Evolutionary conservation across 257 asterid genomes (phyloP).

Genomic region (Jacaranda copaia): DNA sequence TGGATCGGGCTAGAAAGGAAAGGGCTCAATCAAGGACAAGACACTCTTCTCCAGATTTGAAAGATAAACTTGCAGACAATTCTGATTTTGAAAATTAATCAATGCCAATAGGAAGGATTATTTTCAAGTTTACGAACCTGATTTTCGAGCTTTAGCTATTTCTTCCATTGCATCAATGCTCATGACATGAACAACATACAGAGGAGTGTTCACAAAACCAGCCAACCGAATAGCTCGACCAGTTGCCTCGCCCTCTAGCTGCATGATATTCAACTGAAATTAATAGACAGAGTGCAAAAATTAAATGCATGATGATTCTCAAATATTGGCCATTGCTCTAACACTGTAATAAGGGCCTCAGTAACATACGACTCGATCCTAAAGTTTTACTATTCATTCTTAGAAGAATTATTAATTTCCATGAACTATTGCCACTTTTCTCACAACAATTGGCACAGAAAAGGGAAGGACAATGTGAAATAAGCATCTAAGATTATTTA

Average conservation of each 20-base stretch:
- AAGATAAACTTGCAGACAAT: background rate
- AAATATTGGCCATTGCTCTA: background rate
- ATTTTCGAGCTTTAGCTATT: conserved; percentile 92
- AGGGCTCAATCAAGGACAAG: conserved; percentile 11
- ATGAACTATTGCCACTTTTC: conserved; percentile 10
- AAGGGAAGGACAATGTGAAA: conserved; percentile 11
- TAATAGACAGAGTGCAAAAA: conserved; percentile 17
- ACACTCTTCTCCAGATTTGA: background rate
- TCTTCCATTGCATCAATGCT: conserved; percentile 99
- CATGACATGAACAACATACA: conserved; percentile 98
- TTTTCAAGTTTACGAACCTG: conserved; percentile 57
- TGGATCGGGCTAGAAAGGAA: background rate
- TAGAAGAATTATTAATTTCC: conserved; percentile 12
- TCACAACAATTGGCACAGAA: background rate
- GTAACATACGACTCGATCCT: background rate
- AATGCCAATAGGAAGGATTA: background rate
- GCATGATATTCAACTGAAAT: conserved; percentile 40
- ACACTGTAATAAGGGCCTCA: conserved; percentile 20
- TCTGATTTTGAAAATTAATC: conserved; percentile 11
- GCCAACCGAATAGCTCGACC: conserved; percentile 94
- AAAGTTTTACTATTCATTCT: background rate
- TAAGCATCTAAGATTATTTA: conserved; percentile 1
- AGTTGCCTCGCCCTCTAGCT: conserved; percentile 98
- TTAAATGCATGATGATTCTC: background rate
- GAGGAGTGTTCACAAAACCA: conserved; percentile 89